Conservation (phyloP, 768 basidiomycete species). For the Xerocomellus dryophilus region DNA sequence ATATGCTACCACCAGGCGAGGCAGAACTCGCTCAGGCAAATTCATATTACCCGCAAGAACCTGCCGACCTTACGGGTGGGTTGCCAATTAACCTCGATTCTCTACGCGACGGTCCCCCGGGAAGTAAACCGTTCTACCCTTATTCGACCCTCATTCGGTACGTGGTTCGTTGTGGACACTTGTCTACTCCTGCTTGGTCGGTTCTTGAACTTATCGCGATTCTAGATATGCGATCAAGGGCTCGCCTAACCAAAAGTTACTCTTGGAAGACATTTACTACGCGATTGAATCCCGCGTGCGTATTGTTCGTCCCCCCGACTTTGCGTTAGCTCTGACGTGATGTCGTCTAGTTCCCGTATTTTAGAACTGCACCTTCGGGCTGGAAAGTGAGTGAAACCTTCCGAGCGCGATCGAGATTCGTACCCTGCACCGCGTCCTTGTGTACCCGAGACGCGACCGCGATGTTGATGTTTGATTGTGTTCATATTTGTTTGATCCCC, state of each 20-base stretch:
- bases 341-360: slow-evolving; percentile 73
- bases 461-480: slow-evolving; percentile 64
- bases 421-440: slow-evolving; percentile 3
- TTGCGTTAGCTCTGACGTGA: slow-evolving; percentile 7
- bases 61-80: slow-evolving; percentile 77
- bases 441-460: slow-evolving; percentile 44
- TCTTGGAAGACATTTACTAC: slow-evolving; percentile 89
- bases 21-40: slow-evolving; percentile 52
- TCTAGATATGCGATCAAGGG: slow-evolving; percentile 87
- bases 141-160: slow-evolving; percentile 90
- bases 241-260: slow-evolving; percentile 79
- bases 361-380: slow-evolving; percentile 81
- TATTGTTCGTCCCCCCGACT: slow-evolving; percentile 13
- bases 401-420: neutral
- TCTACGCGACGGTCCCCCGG: slow-evolving; percentile 80
- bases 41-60: slow-evolving; percentile 71
- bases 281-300: slow-evolving; percentile 84
- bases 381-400: slow-evolving; percentile 69
- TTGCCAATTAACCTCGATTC: slow-evolving; percentile 86
- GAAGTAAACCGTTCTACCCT: slow-evolving; percentile 87
- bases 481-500: slow-evolving; percentile 52
- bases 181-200: neutral
- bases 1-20: slow-evolving; percentile 53
- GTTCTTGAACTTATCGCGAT: slow-evolving; percentile 4
- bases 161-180: slow-evolving; percentile 21